phyloP scores from a whole-genome alignment of 352 stramenopile species.

The Phytophthora macrochlamydospora region DNA sequence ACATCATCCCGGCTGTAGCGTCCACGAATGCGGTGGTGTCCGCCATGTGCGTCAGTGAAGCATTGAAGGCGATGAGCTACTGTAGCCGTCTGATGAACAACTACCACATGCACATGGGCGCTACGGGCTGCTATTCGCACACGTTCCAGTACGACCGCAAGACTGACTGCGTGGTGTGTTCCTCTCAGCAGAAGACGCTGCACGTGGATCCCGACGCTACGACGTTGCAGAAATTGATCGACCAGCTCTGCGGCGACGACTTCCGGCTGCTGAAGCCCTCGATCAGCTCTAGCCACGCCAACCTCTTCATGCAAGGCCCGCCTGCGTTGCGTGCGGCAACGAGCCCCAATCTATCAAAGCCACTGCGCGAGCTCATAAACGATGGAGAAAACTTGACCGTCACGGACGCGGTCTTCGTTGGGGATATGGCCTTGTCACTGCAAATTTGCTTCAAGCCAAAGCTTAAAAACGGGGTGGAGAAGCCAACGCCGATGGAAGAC shows the following conservation, averaged over 20 bases:
- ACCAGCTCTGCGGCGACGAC: conserved; percentile 61
- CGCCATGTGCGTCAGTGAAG: conserved; percentile 97
- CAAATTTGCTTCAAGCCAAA: conserved; percentile 60
- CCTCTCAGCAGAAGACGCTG: conserved; percentile 68
- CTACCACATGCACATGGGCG: conserved; percentile 99
- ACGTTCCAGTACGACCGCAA: conserved; percentile 97
- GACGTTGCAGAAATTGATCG: conserved; percentile 69
- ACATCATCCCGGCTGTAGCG: conserved; percentile 97
- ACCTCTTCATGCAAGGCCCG: conserved; percentile 85
- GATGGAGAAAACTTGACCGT: conserved; percentile 92
- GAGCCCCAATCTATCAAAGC: conserved; percentile 91
- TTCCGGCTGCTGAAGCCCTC: conserved; percentile 77
- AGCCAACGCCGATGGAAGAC: conserved; percentile 28
- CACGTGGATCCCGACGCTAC: conserved; percentile 49
- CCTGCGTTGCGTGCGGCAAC: conserved; percentile 89
- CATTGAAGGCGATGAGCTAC: conserved; percentile 97
- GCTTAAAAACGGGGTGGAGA: conserved; percentile 25
- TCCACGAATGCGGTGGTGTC: conserved; percentile 97
- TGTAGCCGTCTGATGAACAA: conserved; percentile 97
- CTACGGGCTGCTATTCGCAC: conserved; percentile 94
- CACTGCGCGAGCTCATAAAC: conserved; percentile 87
- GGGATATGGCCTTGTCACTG: conserved; percentile 74
- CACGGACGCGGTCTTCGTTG: conserved; percentile 94
- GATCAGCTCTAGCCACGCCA: conserved; percentile 63
- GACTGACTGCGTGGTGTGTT: conserved; percentile 86